Conservation (phyloP, 768 basidiomycete species). For the Dioszegia crocea region DNA sequence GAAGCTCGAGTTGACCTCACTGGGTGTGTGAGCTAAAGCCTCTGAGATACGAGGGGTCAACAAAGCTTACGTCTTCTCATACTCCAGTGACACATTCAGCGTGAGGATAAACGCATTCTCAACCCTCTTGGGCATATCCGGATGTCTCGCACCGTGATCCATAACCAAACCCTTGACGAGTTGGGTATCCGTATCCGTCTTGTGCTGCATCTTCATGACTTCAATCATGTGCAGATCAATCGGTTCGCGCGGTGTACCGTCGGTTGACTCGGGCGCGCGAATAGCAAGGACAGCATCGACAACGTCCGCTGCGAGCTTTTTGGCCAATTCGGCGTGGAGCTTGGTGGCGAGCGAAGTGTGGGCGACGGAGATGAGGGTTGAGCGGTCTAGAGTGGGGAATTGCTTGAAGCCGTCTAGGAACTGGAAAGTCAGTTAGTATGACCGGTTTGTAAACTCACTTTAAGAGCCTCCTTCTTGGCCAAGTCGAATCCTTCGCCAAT, state of each 20-base stretch:
- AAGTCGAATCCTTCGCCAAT: conserved; percentile 93
- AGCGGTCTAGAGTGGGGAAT: conserved; percentile 66
- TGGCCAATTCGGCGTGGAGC: conserved; percentile 72
- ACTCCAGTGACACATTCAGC: conserved; percentile 94
- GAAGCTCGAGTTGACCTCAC: conserved; percentile 98
- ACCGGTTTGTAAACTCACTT: conserved; percentile 55
- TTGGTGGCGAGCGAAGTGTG: conserved; percentile 95
- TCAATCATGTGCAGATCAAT: conserved; percentile 99
- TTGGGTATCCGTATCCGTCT: conserved; percentile 94
- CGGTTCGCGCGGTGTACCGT: conserved; percentile 72
- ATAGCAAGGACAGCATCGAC: conserved; percentile 94
- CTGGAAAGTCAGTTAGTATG: conserved; percentile 51
- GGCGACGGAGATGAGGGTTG: conserved; percentile 87
- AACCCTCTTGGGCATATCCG: conserved; percentile 97
- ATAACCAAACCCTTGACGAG: conserved; percentile 90
- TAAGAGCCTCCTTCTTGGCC: conserved; percentile 90
- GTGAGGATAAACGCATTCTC: conserved; percentile 94
- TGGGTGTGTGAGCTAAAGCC: conserved; percentile 46
- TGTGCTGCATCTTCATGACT: conserved; percentile 99
- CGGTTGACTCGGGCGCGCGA: conserved; percentile 55
- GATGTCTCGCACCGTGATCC: conserved; percentile 95
- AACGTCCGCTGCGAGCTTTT: conserved; percentile 81
- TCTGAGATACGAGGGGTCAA: too few relatives aligned
- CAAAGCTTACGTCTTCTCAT: conserved; percentile 91
- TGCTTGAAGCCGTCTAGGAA: conserved; percentile 89